These are phyloP conservation scores for Litchi chinensis DNA, from an alignment of 345 rosid genomes.

Conservation along the genomic window DNA sequence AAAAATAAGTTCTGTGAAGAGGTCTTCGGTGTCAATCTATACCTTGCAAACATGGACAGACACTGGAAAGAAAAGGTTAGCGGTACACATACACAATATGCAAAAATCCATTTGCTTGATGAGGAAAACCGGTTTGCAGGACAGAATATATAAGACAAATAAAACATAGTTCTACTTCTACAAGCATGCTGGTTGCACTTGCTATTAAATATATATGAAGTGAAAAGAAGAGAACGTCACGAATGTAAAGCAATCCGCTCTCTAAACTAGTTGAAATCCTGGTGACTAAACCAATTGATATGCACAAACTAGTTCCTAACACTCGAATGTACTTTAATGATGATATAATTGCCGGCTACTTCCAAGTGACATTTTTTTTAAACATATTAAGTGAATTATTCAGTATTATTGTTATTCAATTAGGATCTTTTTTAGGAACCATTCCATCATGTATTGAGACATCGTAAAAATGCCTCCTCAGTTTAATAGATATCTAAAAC, in stretches of 20 bases:
- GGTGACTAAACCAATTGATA: too few species aligned
- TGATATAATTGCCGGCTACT: too few species aligned
- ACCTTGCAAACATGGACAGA: constrained; percentile 12
- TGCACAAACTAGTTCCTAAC: neutral
- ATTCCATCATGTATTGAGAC: neutral
- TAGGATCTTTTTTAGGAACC: neutral
- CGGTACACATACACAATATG: neutral
- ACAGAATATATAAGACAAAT: neutral
- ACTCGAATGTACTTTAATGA: too few species aligned
- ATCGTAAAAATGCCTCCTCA: neutral
- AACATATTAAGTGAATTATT: neutral
- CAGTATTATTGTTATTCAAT: neutral
- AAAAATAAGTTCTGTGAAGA: neutral
- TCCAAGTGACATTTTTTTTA: neutral
- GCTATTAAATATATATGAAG: too few species aligned
- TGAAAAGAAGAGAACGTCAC: neutral
- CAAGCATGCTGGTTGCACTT: neutral
- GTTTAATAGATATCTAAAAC: neutral
- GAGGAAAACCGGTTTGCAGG: neutral
- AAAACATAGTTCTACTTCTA: neutral
- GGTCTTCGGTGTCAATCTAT: neutral
- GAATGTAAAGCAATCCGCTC: neutral
- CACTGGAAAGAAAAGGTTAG: constrained; percentile 18
- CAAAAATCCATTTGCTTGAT: neutral
- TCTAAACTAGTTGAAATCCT: neutral